Conservation (phyloP, 495 filamentous ascomycete genomes). For the Podospora tetraspora region DNA sequence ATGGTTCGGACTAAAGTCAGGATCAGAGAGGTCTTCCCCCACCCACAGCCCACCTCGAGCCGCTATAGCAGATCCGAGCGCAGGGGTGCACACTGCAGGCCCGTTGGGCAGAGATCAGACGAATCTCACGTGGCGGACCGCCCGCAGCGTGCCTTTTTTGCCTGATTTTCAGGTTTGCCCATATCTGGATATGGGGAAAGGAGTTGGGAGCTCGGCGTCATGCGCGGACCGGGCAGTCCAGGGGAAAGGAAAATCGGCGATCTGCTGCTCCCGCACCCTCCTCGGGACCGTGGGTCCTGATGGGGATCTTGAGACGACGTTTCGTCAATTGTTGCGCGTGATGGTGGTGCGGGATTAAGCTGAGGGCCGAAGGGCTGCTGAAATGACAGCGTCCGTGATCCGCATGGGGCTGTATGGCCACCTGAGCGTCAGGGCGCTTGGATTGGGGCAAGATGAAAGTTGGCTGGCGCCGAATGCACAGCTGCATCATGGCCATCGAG, state of each 20-base stretch:
- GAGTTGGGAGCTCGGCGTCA: neutral
- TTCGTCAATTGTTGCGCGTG: slow-evolving; percentile 2
- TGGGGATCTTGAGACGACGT: neutral
- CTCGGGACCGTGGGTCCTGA: neutral
- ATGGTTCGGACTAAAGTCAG: slow-evolving; percentile 1
- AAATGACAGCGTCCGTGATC: slow-evolving; percentile 6
- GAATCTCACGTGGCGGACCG: slow-evolving; percentile 19
- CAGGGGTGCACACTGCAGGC: neutral
- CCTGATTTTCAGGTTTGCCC: slow-evolving; percentile 6
- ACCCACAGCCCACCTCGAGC: slow-evolving; percentile 1
- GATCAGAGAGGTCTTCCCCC: neutral
- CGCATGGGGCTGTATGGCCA: neutral
- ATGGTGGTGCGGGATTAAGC: neutral
- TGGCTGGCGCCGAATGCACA: neutral
- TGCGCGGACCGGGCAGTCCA: neutral
- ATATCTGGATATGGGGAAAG: neutral
- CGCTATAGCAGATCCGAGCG: neutral
- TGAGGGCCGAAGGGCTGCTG: neutral
- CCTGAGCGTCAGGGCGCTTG: neutral
- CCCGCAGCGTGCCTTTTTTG: neutral
- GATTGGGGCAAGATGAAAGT: neutral
- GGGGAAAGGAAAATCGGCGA: neutral
- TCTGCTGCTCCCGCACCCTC: neutral
- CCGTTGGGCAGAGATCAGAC: slow-evolving; percentile 15
- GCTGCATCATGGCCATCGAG: neutral